Percentiles rank a stretch among this genome's conserved stretches.
These are phyloP conservation scores for Gnomoniopsis smithogilvyi DNA, from an alignment of 2,329 filamentous ascomycete species.

Conservation along the genomic window DNA sequence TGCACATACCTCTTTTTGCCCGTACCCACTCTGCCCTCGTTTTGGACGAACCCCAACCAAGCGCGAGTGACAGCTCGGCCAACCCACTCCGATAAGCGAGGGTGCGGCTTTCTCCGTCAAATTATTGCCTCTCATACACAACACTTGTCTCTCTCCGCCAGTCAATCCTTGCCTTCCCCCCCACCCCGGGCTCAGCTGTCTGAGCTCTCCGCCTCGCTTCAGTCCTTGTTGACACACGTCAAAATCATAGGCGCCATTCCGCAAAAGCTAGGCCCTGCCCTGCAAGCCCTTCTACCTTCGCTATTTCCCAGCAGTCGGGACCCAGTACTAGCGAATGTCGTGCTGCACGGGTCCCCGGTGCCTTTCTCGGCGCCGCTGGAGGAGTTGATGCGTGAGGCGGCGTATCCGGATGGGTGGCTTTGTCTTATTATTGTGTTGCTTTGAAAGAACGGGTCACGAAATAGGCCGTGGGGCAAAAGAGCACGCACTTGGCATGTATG, in stretches of 20 bases:
- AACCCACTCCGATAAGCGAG: no score
- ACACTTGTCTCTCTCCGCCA: no score
- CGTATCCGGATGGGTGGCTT: conserved; percentile 91
- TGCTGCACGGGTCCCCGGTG: conserved; percentile 81
- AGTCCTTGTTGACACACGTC: no score
- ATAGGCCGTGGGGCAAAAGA: no score
- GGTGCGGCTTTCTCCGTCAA: no score
- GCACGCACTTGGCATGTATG: no score
- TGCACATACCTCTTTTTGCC: not conserved
- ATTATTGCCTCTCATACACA: no score
- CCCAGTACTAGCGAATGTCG: conserved; percentile 76
- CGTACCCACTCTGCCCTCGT: no score
- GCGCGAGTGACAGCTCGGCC: not conserved
- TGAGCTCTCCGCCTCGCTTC: no score
- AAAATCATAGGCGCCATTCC: conserved; percentile 30
- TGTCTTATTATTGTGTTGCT: conserved; percentile 78
- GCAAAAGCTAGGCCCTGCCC: conserved; percentile 66
- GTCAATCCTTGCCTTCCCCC: no score
- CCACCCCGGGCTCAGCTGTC: no score
- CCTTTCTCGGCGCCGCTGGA: conserved; percentile 78
- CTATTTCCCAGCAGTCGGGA: conserved; percentile 86
- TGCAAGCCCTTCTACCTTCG: conserved; percentile 71
- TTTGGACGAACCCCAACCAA: not conserved
- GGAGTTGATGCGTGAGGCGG: conserved; percentile 76
- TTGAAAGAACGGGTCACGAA: no score